A percentile compares a stretch with the other conserved stretches of the same genome.
Evolutionary conservation across 441 rosid species (phyloP).

Genomic region (Erysimum pusillum): DNA sequence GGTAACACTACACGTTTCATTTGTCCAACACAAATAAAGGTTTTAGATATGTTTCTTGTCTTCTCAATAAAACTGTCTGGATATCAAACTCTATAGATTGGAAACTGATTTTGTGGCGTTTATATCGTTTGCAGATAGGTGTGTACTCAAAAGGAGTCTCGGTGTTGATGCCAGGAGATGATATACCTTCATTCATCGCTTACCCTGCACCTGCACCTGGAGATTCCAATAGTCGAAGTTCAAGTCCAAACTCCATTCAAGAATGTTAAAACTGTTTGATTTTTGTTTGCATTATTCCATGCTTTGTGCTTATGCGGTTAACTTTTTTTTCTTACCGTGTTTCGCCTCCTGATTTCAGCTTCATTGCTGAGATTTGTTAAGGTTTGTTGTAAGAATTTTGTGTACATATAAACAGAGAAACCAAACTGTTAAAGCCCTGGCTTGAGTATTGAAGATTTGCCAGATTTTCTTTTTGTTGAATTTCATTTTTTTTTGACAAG

Average conservation of each 20-base stretch:
- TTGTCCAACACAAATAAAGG: neutral
- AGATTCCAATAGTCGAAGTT: constrained; percentile 11
- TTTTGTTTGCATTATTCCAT: neutral
- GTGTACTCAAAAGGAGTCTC: constrained; percentile 80
- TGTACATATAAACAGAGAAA: neutral
- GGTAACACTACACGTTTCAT: constrained; percentile 18
- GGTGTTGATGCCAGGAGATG: constrained; percentile 89
- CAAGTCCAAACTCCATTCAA: constrained; percentile 31
- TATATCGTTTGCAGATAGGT: constrained; percentile 58
- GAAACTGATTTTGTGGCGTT: neutral
- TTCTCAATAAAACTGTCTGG: too few relatives aligned
- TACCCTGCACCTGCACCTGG: constrained; percentile 61
- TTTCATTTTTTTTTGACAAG: constrained; percentile 9
- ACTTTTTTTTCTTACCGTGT: neutral
- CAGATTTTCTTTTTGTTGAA: neutral
- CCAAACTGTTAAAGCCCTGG: constrained; percentile 2
- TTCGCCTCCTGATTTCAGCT: neutral
- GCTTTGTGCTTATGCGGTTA: neutral
- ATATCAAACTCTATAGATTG: neutral
- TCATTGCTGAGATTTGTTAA: neutral
- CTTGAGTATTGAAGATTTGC: neutral
- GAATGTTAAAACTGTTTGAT: constrained; percentile 20
- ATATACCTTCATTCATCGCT: constrained; percentile 82
- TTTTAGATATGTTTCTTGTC: constrained; percentile 12
- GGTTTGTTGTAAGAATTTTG: neutral